Evolutionary conservation across 177 flowering plant species (phyloP).

Genomic region (Vitis hybrid): DNA sequence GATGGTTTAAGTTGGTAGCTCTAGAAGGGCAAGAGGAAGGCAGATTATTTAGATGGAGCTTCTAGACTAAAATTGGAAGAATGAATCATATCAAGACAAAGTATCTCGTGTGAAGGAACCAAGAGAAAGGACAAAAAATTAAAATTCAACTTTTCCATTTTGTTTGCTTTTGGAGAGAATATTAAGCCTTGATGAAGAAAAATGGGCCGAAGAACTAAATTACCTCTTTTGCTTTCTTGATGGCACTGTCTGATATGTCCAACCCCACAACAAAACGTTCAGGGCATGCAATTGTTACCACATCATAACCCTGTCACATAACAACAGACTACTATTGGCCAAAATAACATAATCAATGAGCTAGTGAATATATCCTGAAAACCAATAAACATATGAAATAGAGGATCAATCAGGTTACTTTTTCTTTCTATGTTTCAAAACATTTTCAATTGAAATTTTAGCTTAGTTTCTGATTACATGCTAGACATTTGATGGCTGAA

Average conservation of each 20-base stretch:
- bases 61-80: no score
- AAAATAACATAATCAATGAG: not conserved
- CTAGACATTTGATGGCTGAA: no score
- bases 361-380: not conserved
- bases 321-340: conserved; percentile 5
- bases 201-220: not conserved
- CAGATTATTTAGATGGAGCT: no score
- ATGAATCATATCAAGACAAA: not conserved
- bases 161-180: not conserved
- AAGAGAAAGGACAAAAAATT: not conserved
- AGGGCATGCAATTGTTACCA: conserved; percentile 68
- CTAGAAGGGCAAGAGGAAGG: no score
- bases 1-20: no score
- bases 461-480: not conserved
- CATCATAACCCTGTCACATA: conserved; percentile 74
- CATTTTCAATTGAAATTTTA: not conserved
- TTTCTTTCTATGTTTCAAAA: not conserved
- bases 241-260: conserved; percentile 68
- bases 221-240: conserved; percentile 66
- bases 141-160: not conserved
- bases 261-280: conserved; percentile 78
- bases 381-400: not conserved
- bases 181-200: not conserved
- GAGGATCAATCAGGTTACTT: not conserved
- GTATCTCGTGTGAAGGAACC: not conserved